Base-by-base conservation (phyloP, 495 filamentous ascomycete species). In the Terfezia claveryi region DNA sequence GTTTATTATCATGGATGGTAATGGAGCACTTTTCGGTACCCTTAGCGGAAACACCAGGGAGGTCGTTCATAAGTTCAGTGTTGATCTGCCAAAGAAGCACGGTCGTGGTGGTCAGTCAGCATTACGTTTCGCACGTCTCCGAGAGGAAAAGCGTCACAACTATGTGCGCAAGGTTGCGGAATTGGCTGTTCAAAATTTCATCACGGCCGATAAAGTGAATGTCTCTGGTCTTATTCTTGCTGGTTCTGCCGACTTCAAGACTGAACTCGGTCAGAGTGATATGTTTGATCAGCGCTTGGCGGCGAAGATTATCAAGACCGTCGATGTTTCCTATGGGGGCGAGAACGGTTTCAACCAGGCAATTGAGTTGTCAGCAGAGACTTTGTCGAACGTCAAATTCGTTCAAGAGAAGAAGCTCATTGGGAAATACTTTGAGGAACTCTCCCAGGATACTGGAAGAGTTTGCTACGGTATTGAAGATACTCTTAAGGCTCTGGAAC, bases 361-460 rank as follows among this genome's bases (percentile, higher is more conserved):
- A 54, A 98, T 98, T 59, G 91, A 96, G 65, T 70, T 98, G 61
- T 80, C 91, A 36, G 74, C 85, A 11, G 92, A 98, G 74, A 96
- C 91, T n/a, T 75, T 98, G 50, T 82, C 87, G 69, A 96, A 94
- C 62, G 91, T 98, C 74, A 98, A 98, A 70, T 98, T 98, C 69
- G 94, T 98, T 68, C 91, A 98, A 69, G 91, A 98, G 76, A 98
- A 98, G 82, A 95, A 93, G 74, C 77, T 98, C 53, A 98, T 98
- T 65, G 85, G 87, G 64, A 87, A 81, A 63, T 98, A 98, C 76
- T 98, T 98, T 64, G 85, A 96, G 66, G 87, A 98, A 71, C 95
- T 98, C 65, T 93, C 85, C 62, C 87, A 94, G 66, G 92, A 98
- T 63, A 89, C 80, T 50, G 91, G 91, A 57, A 87, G 83, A 64